Evolutionary conservation across 140 eudicot genomes (phyloP).

Genomic region (Cichorium intybus): DNA sequence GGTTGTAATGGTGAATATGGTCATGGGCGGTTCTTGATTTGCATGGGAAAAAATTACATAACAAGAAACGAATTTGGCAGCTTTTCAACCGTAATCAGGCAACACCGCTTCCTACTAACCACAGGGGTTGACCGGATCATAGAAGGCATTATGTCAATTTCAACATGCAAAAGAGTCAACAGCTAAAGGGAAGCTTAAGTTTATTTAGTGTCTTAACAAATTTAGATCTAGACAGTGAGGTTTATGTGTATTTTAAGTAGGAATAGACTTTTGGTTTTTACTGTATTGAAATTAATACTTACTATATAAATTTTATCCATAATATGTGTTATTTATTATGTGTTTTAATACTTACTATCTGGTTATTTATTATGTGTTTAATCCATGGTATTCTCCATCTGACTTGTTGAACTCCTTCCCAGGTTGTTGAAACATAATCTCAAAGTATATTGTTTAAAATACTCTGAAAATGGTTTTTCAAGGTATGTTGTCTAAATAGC

Average conservation of each 20-base stretch:
- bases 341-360: no score
- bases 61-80: constrained; percentile 64
- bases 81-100: constrained; percentile 58
- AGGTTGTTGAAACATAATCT: no score
- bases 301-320: background rate
- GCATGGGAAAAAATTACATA: constrained; percentile 38
- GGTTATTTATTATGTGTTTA: no score
- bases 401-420: no score
- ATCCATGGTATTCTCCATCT: no score
- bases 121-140: constrained; percentile 69
- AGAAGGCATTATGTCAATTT: constrained; percentile 60
- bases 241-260: constrained; percentile 10
- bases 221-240: background rate
- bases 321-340: no score
- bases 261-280: background rate
- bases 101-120: constrained; percentile 83
- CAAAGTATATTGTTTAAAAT: no score
- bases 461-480: no score
- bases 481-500: no score
- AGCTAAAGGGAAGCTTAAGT: constrained; percentile 66
- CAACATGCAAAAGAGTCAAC: constrained; percentile 52
- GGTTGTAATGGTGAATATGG: no score
- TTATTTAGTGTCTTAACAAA: constrained; percentile 32
- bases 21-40: no score
- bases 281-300: background rate